Percentiles rank a stretch among this genome's conserved stretches.
phyloP scores from a whole-genome alignment of 805 yeast genomes.

The Spathaspora sp. region DNA sequence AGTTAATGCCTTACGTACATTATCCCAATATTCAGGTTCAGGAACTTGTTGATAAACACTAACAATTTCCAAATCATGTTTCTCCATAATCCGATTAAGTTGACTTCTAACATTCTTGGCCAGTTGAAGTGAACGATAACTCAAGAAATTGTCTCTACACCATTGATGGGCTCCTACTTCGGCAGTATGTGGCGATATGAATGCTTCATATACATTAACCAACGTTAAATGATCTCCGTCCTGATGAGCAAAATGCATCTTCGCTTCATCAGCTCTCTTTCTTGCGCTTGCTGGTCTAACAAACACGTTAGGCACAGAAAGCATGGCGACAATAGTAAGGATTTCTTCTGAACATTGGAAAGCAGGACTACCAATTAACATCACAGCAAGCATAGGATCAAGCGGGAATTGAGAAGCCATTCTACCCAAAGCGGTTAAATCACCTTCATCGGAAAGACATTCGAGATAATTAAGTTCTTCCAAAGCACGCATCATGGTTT shows the following conservation, averaged over 20 bases:
- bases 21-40: conserved; percentile 52
- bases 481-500: conserved; percentile 98
- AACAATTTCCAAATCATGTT: conserved; percentile 67
- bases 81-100: conserved; percentile 77
- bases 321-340: conserved; percentile 80
- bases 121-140: conserved; percentile 75
- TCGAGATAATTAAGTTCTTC: conserved; percentile 90
- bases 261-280: conserved; percentile 88
- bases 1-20: conserved; percentile 79
- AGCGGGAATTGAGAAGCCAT: conserved; percentile 90
- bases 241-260: conserved; percentile 82
- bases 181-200: conserved; percentile 68
- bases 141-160: conserved; percentile 89
- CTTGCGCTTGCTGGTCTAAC: conserved; percentile 87
- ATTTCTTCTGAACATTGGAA: conserved; percentile 87
- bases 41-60: conserved; percentile 61
- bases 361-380: conserved; percentile 84
- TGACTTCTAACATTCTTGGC: conserved; percentile 89
- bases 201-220: conserved; percentile 83
- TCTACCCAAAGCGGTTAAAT: conserved; percentile 84
- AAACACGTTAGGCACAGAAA: conserved; percentile 92
- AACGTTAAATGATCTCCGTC: conserved; percentile 94
- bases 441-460: conserved; percentile 90
- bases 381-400: conserved; percentile 92
- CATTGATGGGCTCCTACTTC: conserved; percentile 68